A percentile compares a stretch with the other conserved stretches of the same genome.
These are phyloP conservation scores for Leccinum colubrinum DNA, from an alignment of 1,284 basidiomycete species.

Conservation along the genomic window DNA sequence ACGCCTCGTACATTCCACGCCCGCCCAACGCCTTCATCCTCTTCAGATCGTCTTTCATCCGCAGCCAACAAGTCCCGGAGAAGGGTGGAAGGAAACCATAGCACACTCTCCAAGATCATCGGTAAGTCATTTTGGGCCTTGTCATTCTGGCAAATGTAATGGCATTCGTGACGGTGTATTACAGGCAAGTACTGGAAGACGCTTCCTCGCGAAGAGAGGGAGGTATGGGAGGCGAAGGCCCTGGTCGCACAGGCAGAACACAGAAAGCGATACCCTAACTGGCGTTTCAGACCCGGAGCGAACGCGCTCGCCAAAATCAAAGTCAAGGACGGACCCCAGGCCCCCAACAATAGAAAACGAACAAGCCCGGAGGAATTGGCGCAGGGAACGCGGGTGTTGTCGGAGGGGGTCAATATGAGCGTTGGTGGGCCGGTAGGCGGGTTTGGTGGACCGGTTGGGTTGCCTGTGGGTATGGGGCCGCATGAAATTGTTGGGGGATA, in stretches of 20 bases:
- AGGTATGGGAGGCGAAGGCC: conserved; percentile 75
- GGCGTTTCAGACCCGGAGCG: conserved; percentile 67
- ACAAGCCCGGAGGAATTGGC: conserved; percentile 21
- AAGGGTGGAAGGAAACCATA: conserved; percentile 80
- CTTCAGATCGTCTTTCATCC: conserved; percentile 88
- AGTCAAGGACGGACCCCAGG: conserved; percentile 34
- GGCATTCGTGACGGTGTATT: neutral
- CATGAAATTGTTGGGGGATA: conserved; percentile 22
- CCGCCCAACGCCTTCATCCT: conserved; percentile 96
- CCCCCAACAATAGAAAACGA: conserved; percentile 37
- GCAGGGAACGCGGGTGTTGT: conserved; percentile 7
- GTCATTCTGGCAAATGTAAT: neutral
- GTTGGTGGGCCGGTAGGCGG: conserved; percentile 31
- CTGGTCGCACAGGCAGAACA: conserved; percentile 75
- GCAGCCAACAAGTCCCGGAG: conserved; percentile 70
- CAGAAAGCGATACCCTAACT: conserved; percentile 71
- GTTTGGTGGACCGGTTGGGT: conserved; percentile 28
- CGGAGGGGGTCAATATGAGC: conserved; percentile 16
- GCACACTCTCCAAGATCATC: conserved; percentile 65
- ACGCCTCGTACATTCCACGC: conserved; percentile 76
- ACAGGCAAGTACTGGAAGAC: conserved; percentile 62
- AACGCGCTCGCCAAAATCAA: conserved; percentile 54
- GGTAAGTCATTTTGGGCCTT: conserved; percentile 31
- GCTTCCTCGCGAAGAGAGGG: conserved; percentile 57
- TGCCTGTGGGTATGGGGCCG: conserved; percentile 22